These are phyloP conservation scores for Rosellinia necatrix DNA, from an alignment of 2,329 filamentous ascomycete species.

Conservation along the genomic window DNA sequence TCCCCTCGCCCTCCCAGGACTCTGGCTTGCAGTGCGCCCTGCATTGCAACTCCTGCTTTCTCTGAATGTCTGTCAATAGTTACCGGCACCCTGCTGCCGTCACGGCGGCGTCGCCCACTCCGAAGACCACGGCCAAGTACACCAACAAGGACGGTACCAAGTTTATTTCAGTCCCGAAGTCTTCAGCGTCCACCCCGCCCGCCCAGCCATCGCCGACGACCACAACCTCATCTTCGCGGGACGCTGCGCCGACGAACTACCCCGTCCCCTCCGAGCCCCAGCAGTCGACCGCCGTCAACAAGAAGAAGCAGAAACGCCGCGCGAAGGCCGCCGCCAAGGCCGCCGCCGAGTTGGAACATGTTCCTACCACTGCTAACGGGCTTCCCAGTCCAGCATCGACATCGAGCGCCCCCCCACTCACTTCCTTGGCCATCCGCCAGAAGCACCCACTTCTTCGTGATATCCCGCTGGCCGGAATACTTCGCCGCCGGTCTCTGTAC, in stretches of 20 bases:
- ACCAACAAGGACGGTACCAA: constrained; percentile 72
- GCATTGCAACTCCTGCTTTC: constrained; percentile 29
- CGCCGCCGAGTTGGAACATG: constrained; percentile 54
- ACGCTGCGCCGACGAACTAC: constrained; percentile 41
- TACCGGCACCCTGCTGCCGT: constrained; percentile 55
- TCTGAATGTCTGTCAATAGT: constrained; percentile 57
- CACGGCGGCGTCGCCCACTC: constrained; percentile 56
- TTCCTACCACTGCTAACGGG: constrained; percentile 46
- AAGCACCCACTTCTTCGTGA: constrained; percentile 26
- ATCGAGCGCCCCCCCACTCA: constrained; percentile 33
- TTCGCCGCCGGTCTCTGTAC: constrained; percentile 38
- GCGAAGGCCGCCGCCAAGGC: constrained; percentile 80
- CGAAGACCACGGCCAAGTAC: constrained; percentile 62
- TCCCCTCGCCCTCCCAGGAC: constrained; percentile 30
- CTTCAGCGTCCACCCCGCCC: constrained; percentile 54
- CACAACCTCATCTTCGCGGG: constrained; percentile 45
- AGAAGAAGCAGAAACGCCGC: constrained; percentile 93
- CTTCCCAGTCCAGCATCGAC: constrained; percentile 45
- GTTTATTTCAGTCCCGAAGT: constrained; percentile 68
- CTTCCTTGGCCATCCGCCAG: constrained; percentile 23
- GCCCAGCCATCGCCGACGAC: constrained; percentile 59
- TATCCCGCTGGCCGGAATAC: constrained; percentile 10
- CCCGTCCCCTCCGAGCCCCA: constrained; percentile 32
- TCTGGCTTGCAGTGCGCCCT: constrained; percentile 28
- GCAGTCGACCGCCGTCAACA: constrained; percentile 67